Base-by-base conservation (phyloP, 2,329 filamentous ascomycete genomes). In the Verticillium zaregamsianum region DNA sequence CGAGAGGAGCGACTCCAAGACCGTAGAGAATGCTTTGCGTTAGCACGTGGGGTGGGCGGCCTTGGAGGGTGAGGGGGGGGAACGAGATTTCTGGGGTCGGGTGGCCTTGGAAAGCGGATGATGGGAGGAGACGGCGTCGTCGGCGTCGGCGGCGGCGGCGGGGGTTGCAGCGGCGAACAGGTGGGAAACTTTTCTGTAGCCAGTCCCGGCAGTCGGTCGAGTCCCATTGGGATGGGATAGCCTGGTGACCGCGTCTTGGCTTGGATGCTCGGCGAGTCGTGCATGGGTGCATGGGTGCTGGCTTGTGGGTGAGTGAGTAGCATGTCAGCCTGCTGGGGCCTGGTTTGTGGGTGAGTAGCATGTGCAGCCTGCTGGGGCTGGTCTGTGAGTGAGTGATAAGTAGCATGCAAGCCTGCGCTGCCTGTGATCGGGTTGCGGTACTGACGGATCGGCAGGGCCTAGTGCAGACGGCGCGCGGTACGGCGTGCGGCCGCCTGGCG, bases 31-130 rank as follows among this genome's bases (percentile, higher is more conserved):
- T 57, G 55, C 55, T 35, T 35, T 35, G 55, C 55, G n/a, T 35
- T 32, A 57, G 55, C 55, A 57, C 55, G 55, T 57, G 55, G 55
- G 55, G 55, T 57, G 31, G n/a, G 45, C 23, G n/a, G 8, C 45
- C 20, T 25, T 5, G n/a, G 45, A 11, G n/a, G 45, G 45, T 49
- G 45, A 49, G 45, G 45, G 20, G 20, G 8, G 45, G 20, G n/a
- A 23, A 49, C 45, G 45, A 49, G 45, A 49, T 23, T 25, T 49
- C 45, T 49, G 45, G 45, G 40, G 40, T 49, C 5, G 37, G 17
- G 14, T 17, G n/a, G 14, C 37, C 40, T 49, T 20, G 40, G 8
- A 49, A n/a, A 20, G n/a, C 17, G 45, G 45, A 14, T n/a, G 23
- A n/a, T n/a, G 39, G 15, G 45, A n/a, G 45, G 23, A n/a, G 45